phyloP scores from a whole-genome alignment of 305 asterid genomes.

The Solanum hybrid region DNA sequence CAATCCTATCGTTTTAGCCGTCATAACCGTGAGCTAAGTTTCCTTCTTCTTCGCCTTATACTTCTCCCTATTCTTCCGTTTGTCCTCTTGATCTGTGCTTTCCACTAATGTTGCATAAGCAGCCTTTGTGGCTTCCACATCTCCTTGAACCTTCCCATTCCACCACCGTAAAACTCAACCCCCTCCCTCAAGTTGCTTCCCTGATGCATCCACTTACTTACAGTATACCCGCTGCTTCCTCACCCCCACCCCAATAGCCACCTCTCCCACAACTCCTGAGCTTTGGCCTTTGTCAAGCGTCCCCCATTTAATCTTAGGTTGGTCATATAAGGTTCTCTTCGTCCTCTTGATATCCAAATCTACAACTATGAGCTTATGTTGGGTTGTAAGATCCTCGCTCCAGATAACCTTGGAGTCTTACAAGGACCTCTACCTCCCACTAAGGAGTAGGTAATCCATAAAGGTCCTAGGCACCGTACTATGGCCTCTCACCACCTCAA shows the following conservation, averaged over 20 bases:
- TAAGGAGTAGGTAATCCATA: neutral
- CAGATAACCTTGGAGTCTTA: neutral
- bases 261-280: neutral
- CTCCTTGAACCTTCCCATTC: neutral
- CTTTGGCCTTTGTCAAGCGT: neutral
- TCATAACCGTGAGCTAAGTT: neutral
- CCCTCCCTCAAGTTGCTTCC: neutral
- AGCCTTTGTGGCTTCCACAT: neutral
- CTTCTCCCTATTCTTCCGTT: neutral
- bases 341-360: neutral
- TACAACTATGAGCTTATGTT: neutral
- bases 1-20: neutral
- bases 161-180: neutral
- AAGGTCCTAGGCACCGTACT: neutral
- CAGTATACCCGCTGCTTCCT: neutral
- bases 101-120: neutral
- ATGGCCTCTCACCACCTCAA: neutral
- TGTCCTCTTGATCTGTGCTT: neutral
- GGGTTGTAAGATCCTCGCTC: neutral
- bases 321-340: neutral
- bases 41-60: neutral
- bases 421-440: neutral
- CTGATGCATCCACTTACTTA: neutral
- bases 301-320: neutral
- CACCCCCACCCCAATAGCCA: neutral